phyloP scores from a whole-genome alignment of 2,329 filamentous ascomycete genomes.

The Ophiostoma sp. region DNA sequence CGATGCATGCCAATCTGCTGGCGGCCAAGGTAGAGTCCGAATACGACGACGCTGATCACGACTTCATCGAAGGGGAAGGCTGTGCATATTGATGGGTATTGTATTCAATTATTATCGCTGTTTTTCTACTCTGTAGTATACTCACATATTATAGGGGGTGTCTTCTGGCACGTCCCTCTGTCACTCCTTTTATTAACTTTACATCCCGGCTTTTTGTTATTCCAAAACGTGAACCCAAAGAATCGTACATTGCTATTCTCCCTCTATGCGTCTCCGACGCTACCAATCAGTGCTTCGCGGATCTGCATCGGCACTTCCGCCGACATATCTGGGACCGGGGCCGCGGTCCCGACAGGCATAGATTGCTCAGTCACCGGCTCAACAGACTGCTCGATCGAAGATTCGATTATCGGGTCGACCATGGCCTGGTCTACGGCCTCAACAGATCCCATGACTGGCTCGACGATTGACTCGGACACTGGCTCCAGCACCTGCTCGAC shows the following conservation, averaged over 20 bases:
- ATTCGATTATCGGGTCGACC: not conserved
- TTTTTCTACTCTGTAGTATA: not conserved
- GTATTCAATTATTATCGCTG: not conserved
- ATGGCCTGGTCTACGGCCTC: constrained; percentile 1
- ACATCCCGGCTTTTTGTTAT: not conserved
- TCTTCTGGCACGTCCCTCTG: not conserved
- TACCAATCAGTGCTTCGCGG: constrained; percentile 1
- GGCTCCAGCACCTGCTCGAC: constrained; percentile 2
- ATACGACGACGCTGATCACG: too few species aligned
- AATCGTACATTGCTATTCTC: not conserved
- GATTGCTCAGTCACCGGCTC: not conserved
- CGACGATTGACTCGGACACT: not conserved
- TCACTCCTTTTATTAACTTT: not conserved
- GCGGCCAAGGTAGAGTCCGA: too few species aligned
- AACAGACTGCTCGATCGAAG: not conserved
- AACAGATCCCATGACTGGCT: not conserved
- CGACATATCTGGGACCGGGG: not conserved
- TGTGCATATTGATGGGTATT: not conserved
- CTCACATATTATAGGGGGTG: not conserved
- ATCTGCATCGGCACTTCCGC: constrained; percentile 10
- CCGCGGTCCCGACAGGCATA: not conserved
- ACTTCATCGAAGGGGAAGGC: too few species aligned
- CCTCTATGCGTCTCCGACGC: not conserved
- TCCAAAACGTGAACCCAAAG: not conserved
- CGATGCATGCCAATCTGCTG: too few species aligned